These are phyloP conservation scores for Ogataea dorogensis DNA, from an alignment of 805 yeast species.

Conservation along the genomic window DNA sequence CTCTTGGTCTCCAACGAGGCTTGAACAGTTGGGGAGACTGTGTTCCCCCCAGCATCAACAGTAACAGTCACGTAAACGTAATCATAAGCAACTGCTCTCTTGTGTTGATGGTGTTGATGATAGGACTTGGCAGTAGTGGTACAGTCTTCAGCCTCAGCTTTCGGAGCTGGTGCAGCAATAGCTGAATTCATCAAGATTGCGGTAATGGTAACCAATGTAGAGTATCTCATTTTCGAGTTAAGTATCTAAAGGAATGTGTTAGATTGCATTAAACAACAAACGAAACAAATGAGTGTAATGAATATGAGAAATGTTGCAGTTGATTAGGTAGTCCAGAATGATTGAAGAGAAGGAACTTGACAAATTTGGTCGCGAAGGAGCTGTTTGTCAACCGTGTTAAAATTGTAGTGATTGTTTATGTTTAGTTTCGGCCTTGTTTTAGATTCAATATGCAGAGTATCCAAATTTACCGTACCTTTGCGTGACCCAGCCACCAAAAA, in stretches of 20 bases:
- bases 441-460: constrained; percentile 2
- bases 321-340: neutral
- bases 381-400: constrained; percentile 4
- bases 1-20: constrained; percentile 23
- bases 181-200: constrained; percentile 26
- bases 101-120: constrained; percentile 63
- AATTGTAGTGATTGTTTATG: constrained; percentile 1
- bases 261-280: constrained; percentile 4
- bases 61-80: constrained; percentile 52
- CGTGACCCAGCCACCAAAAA: constrained; percentile 1
- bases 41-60: constrained; percentile 48
- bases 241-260: constrained; percentile 10
- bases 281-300: neutral
- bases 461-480: constrained; percentile 8
- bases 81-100: constrained; percentile 52
- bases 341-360: neutral
- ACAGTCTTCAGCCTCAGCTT: constrained; percentile 42
- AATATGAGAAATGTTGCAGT: neutral
- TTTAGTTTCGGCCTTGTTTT: constrained; percentile 12
- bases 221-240: constrained; percentile 24
- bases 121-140: constrained; percentile 37
- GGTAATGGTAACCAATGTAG: constrained; percentile 27
- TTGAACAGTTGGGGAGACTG: constrained; percentile 38
- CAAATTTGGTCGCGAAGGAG: constrained; percentile 1
- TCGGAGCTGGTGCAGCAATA: constrained; percentile 32